phyloP scores from a whole-genome alignment of 768 basidiomycete genomes.

The Tephrocybe rancida region DNA sequence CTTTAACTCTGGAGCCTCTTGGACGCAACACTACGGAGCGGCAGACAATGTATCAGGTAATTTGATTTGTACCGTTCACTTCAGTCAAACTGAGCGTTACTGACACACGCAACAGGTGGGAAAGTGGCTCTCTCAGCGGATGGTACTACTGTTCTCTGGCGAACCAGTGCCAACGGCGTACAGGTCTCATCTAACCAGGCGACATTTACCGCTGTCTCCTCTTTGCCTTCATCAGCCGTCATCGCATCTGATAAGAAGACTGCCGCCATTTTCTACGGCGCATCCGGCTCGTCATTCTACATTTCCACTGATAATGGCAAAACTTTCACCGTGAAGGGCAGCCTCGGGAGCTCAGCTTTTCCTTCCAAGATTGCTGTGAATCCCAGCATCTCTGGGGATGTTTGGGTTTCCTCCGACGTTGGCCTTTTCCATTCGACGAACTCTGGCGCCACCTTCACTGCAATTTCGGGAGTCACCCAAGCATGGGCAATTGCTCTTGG shows the following conservation, averaged over 20 bases:
- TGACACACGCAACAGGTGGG: conserved; percentile 26
- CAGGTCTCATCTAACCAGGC: conserved; percentile 53
- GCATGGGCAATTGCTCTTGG: conserved; percentile 65
- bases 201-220: conserved; percentile 49
- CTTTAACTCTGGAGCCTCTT: conserved; percentile 52
- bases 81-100: background rate
- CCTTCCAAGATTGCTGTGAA: conserved; percentile 57
- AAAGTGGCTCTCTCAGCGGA: conserved; percentile 53
- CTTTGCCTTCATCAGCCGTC: conserved; percentile 51
- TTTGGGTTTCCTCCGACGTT: conserved; percentile 65
- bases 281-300: conserved; percentile 57
- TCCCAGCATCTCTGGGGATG: conserved; percentile 55
- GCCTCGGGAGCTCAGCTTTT: conserved; percentile 49
- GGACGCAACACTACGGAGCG: conserved; percentile 60
- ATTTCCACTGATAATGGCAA: conserved; percentile 59
- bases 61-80: conserved; percentile 2
- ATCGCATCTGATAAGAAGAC: conserved; percentile 68
- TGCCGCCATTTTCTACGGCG: conserved; percentile 61
- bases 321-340: conserved; percentile 46
- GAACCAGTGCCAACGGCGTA: conserved; percentile 48
- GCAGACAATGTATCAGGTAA: conserved; percentile 45
- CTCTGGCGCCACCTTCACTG: conserved; percentile 49
- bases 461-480: conserved; percentile 45
- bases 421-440: conserved; percentile 61
- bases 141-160: conserved; percentile 62